A percentile compares a stretch with the other conserved stretches of the same genome.
Evolutionary conservation across 2,329 filamentous ascomycete species (phyloP).

Genomic region (Neodidymelliopsis sp.): DNA sequence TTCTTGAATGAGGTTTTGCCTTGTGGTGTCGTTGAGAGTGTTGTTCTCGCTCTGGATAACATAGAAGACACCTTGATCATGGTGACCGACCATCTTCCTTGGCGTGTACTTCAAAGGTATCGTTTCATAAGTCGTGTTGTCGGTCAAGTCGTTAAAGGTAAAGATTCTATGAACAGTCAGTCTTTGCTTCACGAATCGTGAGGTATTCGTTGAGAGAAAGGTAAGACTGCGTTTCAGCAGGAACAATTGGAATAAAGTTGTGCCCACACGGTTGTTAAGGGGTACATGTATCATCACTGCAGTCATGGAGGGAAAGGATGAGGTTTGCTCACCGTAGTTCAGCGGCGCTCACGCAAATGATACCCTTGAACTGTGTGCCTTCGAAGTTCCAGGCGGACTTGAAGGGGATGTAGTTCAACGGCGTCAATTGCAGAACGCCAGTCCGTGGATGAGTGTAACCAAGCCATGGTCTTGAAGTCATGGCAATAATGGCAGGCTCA

Average conservation of each 20-base stretch:
- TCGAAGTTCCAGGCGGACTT: slow-evolving; percentile 98
- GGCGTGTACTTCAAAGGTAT: slow-evolving; percentile 91
- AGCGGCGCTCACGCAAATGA: slow-evolving; percentile 91
- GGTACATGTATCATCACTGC: slow-evolving; percentile 70
- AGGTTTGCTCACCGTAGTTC: slow-evolving; percentile 75
- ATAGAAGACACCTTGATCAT: slow-evolving; percentile 88
- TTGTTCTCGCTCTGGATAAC: slow-evolving; percentile 95
- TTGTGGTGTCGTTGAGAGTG: slow-evolving; percentile 80
- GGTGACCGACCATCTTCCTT: slow-evolving; percentile 84
- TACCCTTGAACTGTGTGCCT: slow-evolving; percentile 92
- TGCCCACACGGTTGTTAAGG: slow-evolving; percentile 55
- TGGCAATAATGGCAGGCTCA: slow-evolving; percentile 82
- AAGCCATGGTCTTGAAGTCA: slow-evolving; percentile 95
- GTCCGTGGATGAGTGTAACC: slow-evolving; percentile 90
- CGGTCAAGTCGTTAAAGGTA: slow-evolving; percentile 83
- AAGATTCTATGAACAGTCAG: slow-evolving; percentile 71
- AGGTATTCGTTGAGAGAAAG: background rate
- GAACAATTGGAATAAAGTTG: slow-evolving; percentile 85
- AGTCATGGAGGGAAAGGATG: slow-evolving; percentile 36
- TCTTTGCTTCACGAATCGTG: slow-evolving; percentile 6
- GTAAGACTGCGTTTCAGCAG: slow-evolving; percentile 72
- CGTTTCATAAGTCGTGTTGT: slow-evolving; percentile 85
- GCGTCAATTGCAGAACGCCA: slow-evolving; percentile 89
- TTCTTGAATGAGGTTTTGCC: slow-evolving; percentile 76
- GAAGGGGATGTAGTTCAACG: slow-evolving; percentile 84